Percentiles rank a stretch among this genome's conserved stretches.
Conservation (phyloP, 2,329 filamentous ascomycete genomes). For the Pseudogymnoascus sp. region DNA sequence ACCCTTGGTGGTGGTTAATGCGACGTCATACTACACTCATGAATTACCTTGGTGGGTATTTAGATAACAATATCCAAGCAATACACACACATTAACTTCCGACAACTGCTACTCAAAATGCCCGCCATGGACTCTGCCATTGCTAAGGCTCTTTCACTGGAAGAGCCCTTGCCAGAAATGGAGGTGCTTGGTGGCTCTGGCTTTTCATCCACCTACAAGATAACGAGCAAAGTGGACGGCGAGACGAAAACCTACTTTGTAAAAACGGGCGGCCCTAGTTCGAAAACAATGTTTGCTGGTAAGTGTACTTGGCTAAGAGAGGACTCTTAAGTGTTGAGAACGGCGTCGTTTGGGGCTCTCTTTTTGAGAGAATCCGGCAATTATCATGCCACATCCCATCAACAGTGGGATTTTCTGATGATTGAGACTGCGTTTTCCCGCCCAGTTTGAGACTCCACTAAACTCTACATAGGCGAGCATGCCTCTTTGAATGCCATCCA, state of each 20-base stretch:
- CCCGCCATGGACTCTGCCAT: background rate
- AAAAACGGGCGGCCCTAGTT: conserved; percentile 60
- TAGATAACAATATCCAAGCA: background rate
- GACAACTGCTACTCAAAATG: background rate
- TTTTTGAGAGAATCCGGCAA: background rate
- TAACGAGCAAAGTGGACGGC: conserved; percentile 34
- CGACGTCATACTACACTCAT: background rate
- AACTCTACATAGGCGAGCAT: conserved; percentile 61
- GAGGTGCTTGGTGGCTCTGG: conserved; percentile 56
- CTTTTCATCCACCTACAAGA: conserved; percentile 62
- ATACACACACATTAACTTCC: background rate
- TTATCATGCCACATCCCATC: background rate
- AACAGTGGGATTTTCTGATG: background rate
- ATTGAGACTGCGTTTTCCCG: background rate
- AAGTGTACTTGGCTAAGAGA: background rate
- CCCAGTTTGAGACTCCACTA: conserved; percentile 22
- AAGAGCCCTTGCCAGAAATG: background rate
- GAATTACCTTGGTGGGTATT: background rate
- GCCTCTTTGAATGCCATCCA: conserved; percentile 79
- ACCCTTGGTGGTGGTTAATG: background rate
- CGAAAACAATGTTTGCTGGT: conserved; percentile 66
- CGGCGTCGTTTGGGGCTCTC: background rate
- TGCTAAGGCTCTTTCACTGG: background rate
- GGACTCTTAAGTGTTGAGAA: background rate
- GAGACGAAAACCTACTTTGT: conserved; percentile 52